phyloP scores from a whole-genome alignment of 1,284 basidiomycete species.

The Agaricales sp. region DNA sequence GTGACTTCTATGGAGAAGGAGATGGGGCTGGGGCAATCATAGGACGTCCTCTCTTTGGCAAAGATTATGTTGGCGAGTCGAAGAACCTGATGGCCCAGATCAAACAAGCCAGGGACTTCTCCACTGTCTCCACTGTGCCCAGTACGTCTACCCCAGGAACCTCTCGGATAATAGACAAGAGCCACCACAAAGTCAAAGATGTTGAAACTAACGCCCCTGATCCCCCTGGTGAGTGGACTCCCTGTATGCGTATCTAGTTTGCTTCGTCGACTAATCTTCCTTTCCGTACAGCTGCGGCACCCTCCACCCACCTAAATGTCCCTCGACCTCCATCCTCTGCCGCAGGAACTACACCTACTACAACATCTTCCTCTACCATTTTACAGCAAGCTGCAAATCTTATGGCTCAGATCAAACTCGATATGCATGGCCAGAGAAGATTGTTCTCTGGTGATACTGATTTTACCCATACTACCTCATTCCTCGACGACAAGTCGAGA shows the following conservation, averaged over 20 bases:
- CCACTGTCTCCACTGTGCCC: conserved; percentile 53
- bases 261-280: too few species aligned
- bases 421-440: conserved; percentile 61
- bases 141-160: conserved; percentile 18
- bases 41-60: conserved; percentile 34
- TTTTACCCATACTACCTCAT: conserved; percentile 29
- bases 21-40: conserved; percentile 36
- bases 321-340: conserved; percentile 13
- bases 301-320: neutral
- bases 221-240: conserved; percentile 3
- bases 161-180: neutral
- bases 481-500: conserved; percentile 22
- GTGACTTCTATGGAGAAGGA: conserved; percentile 40
- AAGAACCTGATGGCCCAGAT: conserved; percentile 67
- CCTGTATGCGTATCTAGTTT: neutral
- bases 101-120: conserved; percentile 62
- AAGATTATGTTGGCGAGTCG: conserved; percentile 66
- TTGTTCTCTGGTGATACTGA: conserved; percentile 59
- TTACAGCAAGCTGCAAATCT: conserved; percentile 66
- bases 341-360: conserved; percentile 15
- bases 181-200: conserved; percentile 10
- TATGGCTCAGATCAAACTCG: conserved; percentile 76
- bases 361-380: conserved; percentile 49
- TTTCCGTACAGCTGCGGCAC: neutral
- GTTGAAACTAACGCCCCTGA: conserved; percentile 18